Percentiles rank a stretch among this genome's conserved stretches.
Evolutionary conservation across 2,329 filamentous ascomycete genomes (phyloP).

Genomic region (Monosporascus sp.): DNA sequence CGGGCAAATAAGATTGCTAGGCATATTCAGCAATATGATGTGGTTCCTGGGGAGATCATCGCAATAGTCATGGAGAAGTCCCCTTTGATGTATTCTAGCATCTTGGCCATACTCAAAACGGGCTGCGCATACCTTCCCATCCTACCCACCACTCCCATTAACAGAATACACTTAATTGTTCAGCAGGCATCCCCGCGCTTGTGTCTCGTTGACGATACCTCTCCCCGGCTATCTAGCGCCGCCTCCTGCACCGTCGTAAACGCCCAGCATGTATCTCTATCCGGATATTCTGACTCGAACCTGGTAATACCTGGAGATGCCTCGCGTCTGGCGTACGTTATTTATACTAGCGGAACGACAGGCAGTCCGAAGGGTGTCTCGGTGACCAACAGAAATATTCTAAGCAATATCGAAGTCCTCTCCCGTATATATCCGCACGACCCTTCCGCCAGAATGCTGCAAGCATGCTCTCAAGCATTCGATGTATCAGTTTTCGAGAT

Average conservation of each 20-base stretch:
- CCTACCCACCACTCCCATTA: constrained; percentile 61
- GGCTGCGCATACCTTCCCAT: constrained; percentile 79
- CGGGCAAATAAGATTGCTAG: constrained; percentile 60
- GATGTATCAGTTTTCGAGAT: constrained; percentile 89
- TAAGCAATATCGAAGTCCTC: constrained; percentile 68
- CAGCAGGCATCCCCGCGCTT: constrained; percentile 47
- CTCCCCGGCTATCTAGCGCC: constrained; percentile 11
- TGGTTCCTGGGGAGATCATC: constrained; percentile 52
- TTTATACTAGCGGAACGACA: constrained; percentile 81
- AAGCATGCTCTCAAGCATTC: constrained; percentile 79
- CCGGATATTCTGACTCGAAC: constrained; percentile 29
- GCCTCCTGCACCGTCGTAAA: constrained; percentile 24
- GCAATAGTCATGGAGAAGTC: constrained; percentile 76
- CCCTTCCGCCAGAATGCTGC: constrained; percentile 57
- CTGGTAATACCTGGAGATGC: constrained; percentile 32
- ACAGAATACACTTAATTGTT: constrained; percentile 58
- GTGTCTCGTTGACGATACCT: constrained; percentile 36
- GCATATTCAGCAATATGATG: constrained; percentile 42
- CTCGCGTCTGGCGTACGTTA: constrained; percentile 62
- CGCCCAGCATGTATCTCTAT: constrained; percentile 24
- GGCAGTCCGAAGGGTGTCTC: constrained; percentile 75
- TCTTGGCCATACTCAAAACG: constrained; percentile 68
- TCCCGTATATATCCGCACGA: constrained; percentile 58
- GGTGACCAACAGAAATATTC: constrained; percentile 69
- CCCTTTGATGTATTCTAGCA: constrained; percentile 62